Base-by-base conservation (phyloP, 768 basidiomycete species). In the Xerocomus potaroensis region DNA sequence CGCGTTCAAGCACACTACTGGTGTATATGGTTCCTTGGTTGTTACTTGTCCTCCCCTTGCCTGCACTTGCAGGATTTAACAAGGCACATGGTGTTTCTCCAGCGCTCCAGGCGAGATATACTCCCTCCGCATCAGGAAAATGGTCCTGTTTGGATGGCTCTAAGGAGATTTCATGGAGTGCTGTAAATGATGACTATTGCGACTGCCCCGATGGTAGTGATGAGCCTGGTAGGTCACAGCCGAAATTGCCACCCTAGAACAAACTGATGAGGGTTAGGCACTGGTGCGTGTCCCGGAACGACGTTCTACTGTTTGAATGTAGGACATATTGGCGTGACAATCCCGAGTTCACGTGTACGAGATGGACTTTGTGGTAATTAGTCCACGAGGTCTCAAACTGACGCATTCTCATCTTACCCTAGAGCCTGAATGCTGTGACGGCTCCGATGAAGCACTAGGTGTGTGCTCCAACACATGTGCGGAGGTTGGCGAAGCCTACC, bases 391-490 rank as follows among this genome's bases (percentile, higher is more conserved):
- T 16, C 5, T 33, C 11, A 33, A 23, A 12, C 9, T 16, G 23
- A 1, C 26, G 18, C 26, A 29, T 23, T 41, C 56, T 67, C 33
- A 70, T 38, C 18, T 5, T 10, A 10, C 14, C 4, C 16, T 54
- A 96, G 95, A 99, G 63, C 75, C 78, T 1, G 80, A 91, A 61
- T 99, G 95, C 58, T 99, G 95, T 60, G 95, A 99, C 56, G 95
- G 95, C 11, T 91, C 92, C 0, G 95, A 99, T 66, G 96, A 99
- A 69, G 76, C 72, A 21, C 66, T 78, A 9, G 91, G 91, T 15
- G 73, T 85, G 14, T 99, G 96, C 64, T 67, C 75, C 29, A 83
- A 96, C 64, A 69, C 68, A 3, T 99, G 96, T 63, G 73, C 75
- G 38, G 80, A 85, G 59, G 74, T 88, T 35, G 92, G 93, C 1